Evolutionary conservation across 2,329 filamentous ascomycete species (phyloP).

Genomic region (Aspergillus fischeri): DNA sequence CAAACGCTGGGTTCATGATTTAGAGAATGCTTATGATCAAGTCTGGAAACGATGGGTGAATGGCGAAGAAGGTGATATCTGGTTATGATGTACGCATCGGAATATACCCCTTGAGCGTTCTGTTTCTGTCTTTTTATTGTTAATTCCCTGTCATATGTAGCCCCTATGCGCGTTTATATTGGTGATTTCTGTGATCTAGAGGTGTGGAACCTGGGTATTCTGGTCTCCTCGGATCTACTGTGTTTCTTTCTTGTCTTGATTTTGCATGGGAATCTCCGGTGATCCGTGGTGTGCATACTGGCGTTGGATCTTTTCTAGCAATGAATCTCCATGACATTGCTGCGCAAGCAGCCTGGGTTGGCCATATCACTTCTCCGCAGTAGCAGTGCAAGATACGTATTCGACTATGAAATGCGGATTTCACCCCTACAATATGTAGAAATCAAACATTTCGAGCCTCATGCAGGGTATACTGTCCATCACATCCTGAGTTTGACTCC

Average conservation of each 20-base stretch:
- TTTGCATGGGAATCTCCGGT: background rate
- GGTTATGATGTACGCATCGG: slow-evolving; percentile 53
- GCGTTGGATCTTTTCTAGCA: slow-evolving; percentile 6
- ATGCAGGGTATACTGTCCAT: too few relatives aligned
- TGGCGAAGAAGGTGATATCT: slow-evolving; percentile 89
- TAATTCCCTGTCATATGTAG: background rate
- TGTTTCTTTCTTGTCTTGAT: background rate
- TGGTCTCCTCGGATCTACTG: background rate
- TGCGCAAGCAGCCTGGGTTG: background rate
- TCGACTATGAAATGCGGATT: background rate
- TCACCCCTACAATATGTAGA: too few relatives aligned
- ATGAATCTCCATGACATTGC: background rate
- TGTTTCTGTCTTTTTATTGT: slow-evolving; percentile 12
- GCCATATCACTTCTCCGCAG: background rate
- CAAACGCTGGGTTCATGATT: slow-evolving; percentile 79
- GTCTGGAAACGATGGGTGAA: slow-evolving; percentile 86
- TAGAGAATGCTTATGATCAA: slow-evolving; percentile 82
- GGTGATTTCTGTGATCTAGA: background rate
- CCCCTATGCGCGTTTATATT: slow-evolving; percentile 1
- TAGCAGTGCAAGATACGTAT: background rate
- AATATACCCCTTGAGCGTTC: slow-evolving; percentile 36
- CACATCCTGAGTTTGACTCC: too few relatives aligned
- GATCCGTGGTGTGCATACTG: slow-evolving; percentile 5
- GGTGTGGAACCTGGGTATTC: background rate
- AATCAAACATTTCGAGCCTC: too few relatives aligned